Conservation (phyloP, 768 basidiomycete species). For the Coprinopsis cinerea region DNA sequence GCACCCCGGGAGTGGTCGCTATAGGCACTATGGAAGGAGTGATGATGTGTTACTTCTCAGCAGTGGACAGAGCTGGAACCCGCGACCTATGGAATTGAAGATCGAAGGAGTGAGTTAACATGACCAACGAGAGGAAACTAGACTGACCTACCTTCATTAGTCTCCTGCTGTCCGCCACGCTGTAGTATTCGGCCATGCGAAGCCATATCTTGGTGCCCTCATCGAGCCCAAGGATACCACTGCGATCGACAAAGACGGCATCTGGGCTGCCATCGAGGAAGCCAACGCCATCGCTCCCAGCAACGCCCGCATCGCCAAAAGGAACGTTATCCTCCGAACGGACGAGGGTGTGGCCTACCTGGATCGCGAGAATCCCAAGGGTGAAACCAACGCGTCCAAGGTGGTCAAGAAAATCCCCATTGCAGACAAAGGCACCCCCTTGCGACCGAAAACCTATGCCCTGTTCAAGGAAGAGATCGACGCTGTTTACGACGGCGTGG, state of each 20-base stretch:
- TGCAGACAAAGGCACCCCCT: slow-evolving; percentile 1
- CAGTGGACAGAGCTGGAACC: not conserved
- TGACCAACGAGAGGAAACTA: not conserved
- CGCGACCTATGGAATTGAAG: not conserved
- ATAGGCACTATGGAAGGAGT: not conserved
- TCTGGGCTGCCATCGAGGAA: slow-evolving; percentile 1
- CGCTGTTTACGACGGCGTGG: not conserved
- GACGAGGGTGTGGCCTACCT: not conserved
- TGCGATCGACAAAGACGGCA: not conserved
- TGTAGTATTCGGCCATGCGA: not conserved
- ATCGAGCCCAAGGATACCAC: not conserved
- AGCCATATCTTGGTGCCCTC: not conserved
- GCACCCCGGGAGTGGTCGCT: not conserved
- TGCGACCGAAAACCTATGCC: not conserved
- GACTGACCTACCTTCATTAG: not conserved
- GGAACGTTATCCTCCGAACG: not conserved
- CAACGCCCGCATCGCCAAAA: not conserved
- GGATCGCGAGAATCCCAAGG: not conserved
- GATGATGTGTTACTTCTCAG: not conserved
- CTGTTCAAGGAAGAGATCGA: slow-evolving; percentile 2
- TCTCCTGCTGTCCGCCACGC: not conserved
- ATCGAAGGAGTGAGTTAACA: not conserved
- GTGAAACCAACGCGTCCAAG: not conserved
- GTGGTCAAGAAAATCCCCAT: not conserved
- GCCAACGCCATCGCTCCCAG: not conserved